phyloP scores from a whole-genome alignment of 192 early-diverging fungal genomes.

The Backusella mclennaniae region DNA sequence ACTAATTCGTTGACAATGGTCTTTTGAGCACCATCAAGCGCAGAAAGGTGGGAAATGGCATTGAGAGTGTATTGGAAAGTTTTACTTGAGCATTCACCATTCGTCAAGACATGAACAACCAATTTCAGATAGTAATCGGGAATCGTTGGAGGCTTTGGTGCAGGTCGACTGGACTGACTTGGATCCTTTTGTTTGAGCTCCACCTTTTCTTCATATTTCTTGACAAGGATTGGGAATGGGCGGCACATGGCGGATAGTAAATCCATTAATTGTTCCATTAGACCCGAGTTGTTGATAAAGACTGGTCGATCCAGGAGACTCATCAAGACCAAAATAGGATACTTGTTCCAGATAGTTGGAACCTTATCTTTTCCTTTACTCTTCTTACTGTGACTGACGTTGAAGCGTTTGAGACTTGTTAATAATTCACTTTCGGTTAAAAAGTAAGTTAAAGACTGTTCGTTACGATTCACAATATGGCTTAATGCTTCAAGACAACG shows the following conservation, averaged over 20 bases:
- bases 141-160: constrained; percentile 72
- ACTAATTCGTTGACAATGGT: constrained; percentile 83
- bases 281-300: constrained; percentile 72
- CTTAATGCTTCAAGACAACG: constrained; percentile 84
- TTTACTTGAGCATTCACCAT: constrained; percentile 85
- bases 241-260: constrained; percentile 79
- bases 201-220: constrained; percentile 46
- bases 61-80: constrained; percentile 94
- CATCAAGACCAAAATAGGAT: constrained; percentile 79
- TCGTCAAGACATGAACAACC: constrained; percentile 88
- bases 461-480: constrained; percentile 77
- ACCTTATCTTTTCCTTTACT: constrained; percentile 65
- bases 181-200: constrained; percentile 28
- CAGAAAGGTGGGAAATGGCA: constrained; percentile 86
- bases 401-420: constrained; percentile 45
- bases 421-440: constrained; percentile 67
- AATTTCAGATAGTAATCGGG: constrained; percentile 80
- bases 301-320: constrained; percentile 80
- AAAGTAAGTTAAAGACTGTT: constrained; percentile 75
- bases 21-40: constrained; percentile 62
- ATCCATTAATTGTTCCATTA: constrained; percentile 90
- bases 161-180: constrained; percentile 22
- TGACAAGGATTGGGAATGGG: constrained; percentile 66
- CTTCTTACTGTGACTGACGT: constrained; percentile 53
- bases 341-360: constrained; percentile 47